These are phyloP conservation scores for Rosa hybrid DNA, from an alignment of 331 rosid genomes.

Conservation along the genomic window DNA sequence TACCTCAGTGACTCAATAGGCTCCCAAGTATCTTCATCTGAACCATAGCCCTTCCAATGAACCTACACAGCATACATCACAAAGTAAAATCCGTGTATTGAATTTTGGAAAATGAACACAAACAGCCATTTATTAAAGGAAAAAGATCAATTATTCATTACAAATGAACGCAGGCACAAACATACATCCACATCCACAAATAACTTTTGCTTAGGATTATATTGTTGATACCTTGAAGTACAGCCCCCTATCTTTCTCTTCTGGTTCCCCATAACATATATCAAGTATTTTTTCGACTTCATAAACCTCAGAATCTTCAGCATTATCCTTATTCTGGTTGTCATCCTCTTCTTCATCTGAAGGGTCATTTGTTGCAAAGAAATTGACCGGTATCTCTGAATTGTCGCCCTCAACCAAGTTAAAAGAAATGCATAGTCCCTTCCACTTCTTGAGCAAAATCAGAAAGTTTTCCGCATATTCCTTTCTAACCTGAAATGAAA, in stretches of 20 bases:
- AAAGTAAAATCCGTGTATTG: neutral
- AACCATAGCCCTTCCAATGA: constrained; percentile 63
- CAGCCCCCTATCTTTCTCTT: constrained; percentile 36
- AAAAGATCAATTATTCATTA: neutral
- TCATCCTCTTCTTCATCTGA: constrained; percentile 18
- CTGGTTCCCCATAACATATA: constrained; percentile 56
- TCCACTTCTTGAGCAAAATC: constrained; percentile 57
- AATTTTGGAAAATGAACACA: neutral
- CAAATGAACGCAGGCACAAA: neutral
- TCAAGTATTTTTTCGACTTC: constrained; percentile 47
- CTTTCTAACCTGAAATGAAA: constrained; percentile 59
- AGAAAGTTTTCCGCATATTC: constrained; percentile 68
- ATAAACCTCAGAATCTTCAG: constrained; percentile 56
- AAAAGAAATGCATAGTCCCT: constrained; percentile 50
- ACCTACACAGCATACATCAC: constrained; percentile 42
- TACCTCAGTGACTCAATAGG: constrained; percentile 63
- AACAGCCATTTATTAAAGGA: neutral
- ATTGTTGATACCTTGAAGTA: constrained; percentile 51
- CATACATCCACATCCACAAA: neutral
- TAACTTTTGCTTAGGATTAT: neutral
- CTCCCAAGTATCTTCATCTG: constrained; percentile 72
- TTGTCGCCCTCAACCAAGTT: constrained; percentile 35
- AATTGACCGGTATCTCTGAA: constrained; percentile 27
- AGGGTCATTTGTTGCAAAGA: constrained; percentile 39
- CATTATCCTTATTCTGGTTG: neutral